Conservation (phyloP, 768 basidiomycete genomes). For the Mycena vulgaris region DNA sequence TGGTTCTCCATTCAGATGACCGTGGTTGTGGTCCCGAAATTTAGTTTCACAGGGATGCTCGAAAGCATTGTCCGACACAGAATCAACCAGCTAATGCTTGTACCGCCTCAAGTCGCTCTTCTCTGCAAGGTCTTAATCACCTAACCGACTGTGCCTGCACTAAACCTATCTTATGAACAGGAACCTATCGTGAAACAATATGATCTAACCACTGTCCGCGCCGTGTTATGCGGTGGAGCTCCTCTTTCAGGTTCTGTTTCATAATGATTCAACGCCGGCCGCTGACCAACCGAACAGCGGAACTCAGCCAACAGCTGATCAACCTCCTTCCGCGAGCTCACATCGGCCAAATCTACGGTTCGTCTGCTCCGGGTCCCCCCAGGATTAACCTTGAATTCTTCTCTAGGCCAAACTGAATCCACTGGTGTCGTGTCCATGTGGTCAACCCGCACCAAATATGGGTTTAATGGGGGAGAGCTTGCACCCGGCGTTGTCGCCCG, state of each 20-base stretch:
- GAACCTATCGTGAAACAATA: slow-evolving; percentile 52
- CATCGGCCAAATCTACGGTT: slow-evolving; percentile 55
- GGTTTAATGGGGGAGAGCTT: slow-evolving; percentile 58
- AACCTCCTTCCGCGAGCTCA: slow-evolving; percentile 48
- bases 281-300: slow-evolving; percentile 30
- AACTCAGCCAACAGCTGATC: slow-evolving; percentile 48
- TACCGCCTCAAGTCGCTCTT: slow-evolving; percentile 54
- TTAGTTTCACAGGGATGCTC: slow-evolving; percentile 56
- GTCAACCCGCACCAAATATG: slow-evolving; percentile 42
- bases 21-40: slow-evolving; percentile 61
- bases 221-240: slow-evolving; percentile 51
- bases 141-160: neutral
- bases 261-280: neutral
- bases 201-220: slow-evolving; percentile 49
- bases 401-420: slow-evolving; percentile 62
- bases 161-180: slow-evolving; percentile 32
- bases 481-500: slow-evolving; percentile 58
- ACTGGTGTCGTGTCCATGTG: slow-evolving; percentile 54
- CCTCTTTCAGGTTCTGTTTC: slow-evolving; percentile 41
- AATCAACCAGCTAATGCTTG: slow-evolving; percentile 54
- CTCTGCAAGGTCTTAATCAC: slow-evolving; percentile 45
- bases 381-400: neutral
- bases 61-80: slow-evolving; percentile 57
- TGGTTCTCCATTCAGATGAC: slow-evolving; percentile 42
- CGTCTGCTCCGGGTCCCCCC: neutral